phyloP scores from a whole-genome alignment of 225 moss, liverwort and hornwort genomes.

The Asterella californica region DNA sequence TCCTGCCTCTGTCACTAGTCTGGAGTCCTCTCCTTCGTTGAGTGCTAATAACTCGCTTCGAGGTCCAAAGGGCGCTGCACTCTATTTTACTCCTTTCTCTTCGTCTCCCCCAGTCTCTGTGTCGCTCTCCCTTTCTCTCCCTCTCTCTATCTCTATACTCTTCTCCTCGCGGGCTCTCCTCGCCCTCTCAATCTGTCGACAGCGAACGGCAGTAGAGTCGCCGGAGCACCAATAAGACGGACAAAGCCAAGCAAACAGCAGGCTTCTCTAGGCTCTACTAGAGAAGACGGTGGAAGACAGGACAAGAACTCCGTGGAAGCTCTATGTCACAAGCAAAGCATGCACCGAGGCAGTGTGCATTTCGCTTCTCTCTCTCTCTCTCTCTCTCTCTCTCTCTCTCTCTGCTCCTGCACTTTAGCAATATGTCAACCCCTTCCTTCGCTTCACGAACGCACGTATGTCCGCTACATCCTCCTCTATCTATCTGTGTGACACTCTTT shows the following conservation, averaged over 20 bases:
- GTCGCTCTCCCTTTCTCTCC: background rate
- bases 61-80: background rate
- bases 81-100: background rate
- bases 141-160: background rate
- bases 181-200: background rate
- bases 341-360: background rate
- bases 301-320: background rate
- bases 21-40: background rate
- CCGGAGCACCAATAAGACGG: background rate
- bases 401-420: background rate
- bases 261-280: background rate
- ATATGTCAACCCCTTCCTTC: background rate
- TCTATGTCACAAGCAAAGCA: background rate
- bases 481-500: background rate
- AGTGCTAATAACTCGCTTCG: background rate
- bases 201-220: constrained; percentile 1
- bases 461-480: background rate
- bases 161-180: too few species aligned
- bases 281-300: background rate
- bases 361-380: background rate
- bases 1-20: background rate
- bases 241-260: background rate
- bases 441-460: constrained; percentile 4
- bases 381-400: background rate
- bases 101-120: background rate